Evolutionary conservation across 2,329 filamentous ascomycete genomes (phyloP).

Genomic region (Boeremia lycopersici): DNA sequence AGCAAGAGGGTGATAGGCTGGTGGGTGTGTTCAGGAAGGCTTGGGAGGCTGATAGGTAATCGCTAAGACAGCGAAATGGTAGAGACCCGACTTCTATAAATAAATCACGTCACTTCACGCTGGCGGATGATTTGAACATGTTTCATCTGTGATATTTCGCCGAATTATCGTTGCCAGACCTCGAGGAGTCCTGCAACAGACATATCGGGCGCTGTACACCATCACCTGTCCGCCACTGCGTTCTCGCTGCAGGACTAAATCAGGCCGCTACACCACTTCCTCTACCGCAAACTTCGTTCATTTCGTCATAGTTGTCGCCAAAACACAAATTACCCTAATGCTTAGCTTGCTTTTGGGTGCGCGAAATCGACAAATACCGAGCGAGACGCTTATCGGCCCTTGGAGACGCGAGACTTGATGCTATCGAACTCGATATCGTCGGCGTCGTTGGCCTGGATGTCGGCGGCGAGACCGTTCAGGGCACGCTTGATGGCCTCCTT

Average conservation of each 20-base stretch:
- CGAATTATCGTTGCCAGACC: constrained; percentile 24
- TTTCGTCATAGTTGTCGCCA: constrained; percentile 27
- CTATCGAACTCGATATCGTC: constrained; percentile 81
- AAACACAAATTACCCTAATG: constrained; percentile 21
- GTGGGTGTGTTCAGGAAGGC: constrained; percentile 71
- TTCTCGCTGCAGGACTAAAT: neutral
- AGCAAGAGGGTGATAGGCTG: constrained; percentile 66
- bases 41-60: constrained; percentile 60
- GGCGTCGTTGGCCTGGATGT: constrained; percentile 83
- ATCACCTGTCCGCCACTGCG: constrained; percentile 6
- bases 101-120: constrained; percentile 15
- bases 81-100: neutral
- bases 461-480: constrained; percentile 74
- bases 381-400: constrained; percentile 53
- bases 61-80: neutral
- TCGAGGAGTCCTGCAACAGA: constrained; percentile 21
- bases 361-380: constrained; percentile 25
- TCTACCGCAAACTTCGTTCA: constrained; percentile 22
- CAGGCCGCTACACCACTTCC: constrained; percentile 16
- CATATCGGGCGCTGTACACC: constrained; percentile 17
- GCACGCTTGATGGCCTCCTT: constrained; percentile 84
- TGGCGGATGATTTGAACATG: constrained; percentile 19
- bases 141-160: constrained; percentile 32
- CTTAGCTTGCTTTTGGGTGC: constrained; percentile 25
- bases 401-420: constrained; percentile 63